These are phyloP conservation scores for Periconia sp. DNA, from an alignment of 2,329 filamentous ascomycete genomes.

Conservation along the genomic window DNA sequence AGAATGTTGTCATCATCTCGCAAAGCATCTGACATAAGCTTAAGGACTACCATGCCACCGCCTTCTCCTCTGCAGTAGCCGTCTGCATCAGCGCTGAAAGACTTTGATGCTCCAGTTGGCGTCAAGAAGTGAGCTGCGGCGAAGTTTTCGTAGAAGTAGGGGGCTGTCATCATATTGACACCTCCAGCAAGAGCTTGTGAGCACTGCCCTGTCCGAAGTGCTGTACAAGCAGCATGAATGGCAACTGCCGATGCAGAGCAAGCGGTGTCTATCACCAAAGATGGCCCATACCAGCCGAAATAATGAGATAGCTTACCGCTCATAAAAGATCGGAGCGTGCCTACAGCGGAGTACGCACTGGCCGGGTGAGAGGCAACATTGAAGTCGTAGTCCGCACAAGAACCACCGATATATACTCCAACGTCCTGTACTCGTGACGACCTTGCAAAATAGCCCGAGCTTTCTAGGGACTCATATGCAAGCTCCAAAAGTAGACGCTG, in stretches of 20 bases:
- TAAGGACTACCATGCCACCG: constrained; percentile 57
- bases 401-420: constrained; percentile 35
- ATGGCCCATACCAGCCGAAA: constrained; percentile 35
- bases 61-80: constrained; percentile 62
- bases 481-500: constrained; percentile 10
- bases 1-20: constrained; percentile 57
- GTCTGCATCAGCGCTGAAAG: constrained; percentile 48
- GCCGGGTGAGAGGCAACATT: constrained; percentile 33
- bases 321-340: constrained; percentile 24
- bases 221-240: constrained; percentile 32
- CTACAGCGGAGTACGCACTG: constrained; percentile 35
- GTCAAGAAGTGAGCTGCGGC: constrained; percentile 50
- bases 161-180: constrained; percentile 37
- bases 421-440: constrained; percentile 17
- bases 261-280: constrained; percentile 38
- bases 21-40: constrained; percentile 56
- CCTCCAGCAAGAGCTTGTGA: constrained; percentile 44
- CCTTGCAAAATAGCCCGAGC: constrained; percentile 29
- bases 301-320: constrained; percentile 28
- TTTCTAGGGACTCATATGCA: constrained; percentile 16
- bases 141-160: constrained; percentile 40
- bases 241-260: constrained; percentile 35
- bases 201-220: constrained; percentile 33
- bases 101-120: constrained; percentile 54
- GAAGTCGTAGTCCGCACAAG: constrained; percentile 36